phyloP scores from a whole-genome alignment of 2,329 filamentous ascomycete species.

The Podosphaera xanthii region DNA sequence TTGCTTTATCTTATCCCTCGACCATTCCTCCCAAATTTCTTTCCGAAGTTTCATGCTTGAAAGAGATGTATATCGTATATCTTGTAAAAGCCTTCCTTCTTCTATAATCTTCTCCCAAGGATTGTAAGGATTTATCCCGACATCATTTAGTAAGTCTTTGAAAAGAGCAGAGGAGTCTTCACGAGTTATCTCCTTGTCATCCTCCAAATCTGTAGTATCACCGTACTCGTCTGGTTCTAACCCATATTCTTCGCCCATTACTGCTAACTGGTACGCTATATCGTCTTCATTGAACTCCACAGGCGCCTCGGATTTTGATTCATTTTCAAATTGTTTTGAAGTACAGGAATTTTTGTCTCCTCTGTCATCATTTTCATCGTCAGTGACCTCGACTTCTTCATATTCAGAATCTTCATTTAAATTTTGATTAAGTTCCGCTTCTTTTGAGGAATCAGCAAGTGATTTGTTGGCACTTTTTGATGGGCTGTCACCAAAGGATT shows the following conservation, averaged over 20 bases:
- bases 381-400: conserved; percentile 25
- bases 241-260: conserved; percentile 71
- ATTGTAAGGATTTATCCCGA: conserved; percentile 61
- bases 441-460: background rate
- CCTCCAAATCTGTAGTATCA: conserved; percentile 34
- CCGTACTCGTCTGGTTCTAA: conserved; percentile 58
- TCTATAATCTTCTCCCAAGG: conserved; percentile 82
- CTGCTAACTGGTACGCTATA: conserved; percentile 73
- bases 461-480: conserved; percentile 2
- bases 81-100: conserved; percentile 59
- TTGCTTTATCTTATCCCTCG: conserved; percentile 47
- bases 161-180: conserved; percentile 61
- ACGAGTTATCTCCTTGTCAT: conserved; percentile 49
- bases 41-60: conserved; percentile 59
- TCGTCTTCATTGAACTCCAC: conserved; percentile 86
- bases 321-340: conserved; percentile 26
- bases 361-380: conserved; percentile 28
- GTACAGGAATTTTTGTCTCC: conserved; percentile 11
- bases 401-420: conserved; percentile 46
- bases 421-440: conserved; percentile 14
- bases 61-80: conserved; percentile 67
- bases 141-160: conserved; percentile 67
- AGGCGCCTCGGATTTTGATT: conserved; percentile 20
- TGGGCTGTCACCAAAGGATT: conserved; percentile 4
- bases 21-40: conserved; percentile 72